Evolutionary conservation across 2,329 filamentous ascomycete genomes (phyloP).

Genomic region (Botryotinia globosa): DNA sequence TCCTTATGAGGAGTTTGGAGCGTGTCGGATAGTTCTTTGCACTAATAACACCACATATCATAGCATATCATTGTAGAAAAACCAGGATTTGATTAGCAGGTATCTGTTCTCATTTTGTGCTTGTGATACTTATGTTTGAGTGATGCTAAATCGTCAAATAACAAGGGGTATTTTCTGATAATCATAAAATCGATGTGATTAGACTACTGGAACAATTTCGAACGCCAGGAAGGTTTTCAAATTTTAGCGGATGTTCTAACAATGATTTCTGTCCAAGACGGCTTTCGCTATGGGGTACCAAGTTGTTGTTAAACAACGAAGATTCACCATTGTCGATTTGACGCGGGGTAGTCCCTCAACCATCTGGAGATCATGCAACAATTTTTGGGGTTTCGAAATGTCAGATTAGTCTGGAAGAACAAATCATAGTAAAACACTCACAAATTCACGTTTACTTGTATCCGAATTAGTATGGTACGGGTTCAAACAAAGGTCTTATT

Average conservation of each 20-base stretch:
- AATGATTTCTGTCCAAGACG: background rate
- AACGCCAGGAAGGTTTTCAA: background rate
- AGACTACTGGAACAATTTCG: background rate
- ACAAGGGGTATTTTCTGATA: background rate
- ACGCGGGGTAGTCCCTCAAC: background rate
- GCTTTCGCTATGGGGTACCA: background rate
- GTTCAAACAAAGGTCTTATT: conserved; percentile 16
- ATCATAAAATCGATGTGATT: background rate
- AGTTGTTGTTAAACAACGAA: background rate
- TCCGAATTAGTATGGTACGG: background rate
- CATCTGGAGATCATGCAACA: background rate
- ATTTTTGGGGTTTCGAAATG: background rate
- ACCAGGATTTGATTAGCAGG: background rate
- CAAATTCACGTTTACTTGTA: background rate
- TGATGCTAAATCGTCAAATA: background rate
- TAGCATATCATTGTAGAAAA: background rate
- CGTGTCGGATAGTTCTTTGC: conserved; percentile 5
- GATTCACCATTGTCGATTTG: too few relatives aligned
- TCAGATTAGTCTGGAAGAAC: background rate
- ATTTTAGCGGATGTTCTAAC: background rate
- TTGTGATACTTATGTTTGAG: background rate
- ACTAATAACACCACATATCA: background rate
- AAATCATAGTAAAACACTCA: background rate
- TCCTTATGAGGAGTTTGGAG: conserved; percentile 11
- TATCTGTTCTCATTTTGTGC: background rate